Evolutionary conservation across 164 flowering plant genomes (phyloP).

Genomic region (Stephania cephalantha): DNA sequence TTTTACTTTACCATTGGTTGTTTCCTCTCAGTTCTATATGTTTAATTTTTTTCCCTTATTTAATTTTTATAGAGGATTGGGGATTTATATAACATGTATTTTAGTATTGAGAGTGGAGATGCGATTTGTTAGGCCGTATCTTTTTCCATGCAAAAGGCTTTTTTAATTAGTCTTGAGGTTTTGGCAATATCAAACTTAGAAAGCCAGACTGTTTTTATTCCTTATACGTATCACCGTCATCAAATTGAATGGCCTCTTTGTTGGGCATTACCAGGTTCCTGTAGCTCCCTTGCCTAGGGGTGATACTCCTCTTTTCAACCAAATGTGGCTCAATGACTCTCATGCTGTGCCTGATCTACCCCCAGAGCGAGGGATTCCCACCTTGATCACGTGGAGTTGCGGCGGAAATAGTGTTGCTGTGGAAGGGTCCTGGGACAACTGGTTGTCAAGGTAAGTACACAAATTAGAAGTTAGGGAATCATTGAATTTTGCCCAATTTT

Average conservation of each 20-base stretch:
- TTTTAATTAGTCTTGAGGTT: too few relatives aligned
- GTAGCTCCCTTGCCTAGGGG: conserved; percentile 54
- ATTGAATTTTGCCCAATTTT: not conserved
- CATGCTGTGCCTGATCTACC: conserved; percentile 32
- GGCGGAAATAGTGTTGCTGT: conserved; percentile 75
- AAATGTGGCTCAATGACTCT: conserved; percentile 40
- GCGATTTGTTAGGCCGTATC: too few relatives aligned
- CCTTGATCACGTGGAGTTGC: conserved; percentile 72
- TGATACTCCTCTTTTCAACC: conserved; percentile 39
- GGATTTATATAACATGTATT: too few relatives aligned
- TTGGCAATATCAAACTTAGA: not conserved
- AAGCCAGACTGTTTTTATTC: not conserved
- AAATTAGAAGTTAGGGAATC: not conserved
- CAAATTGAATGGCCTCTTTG: not conserved
- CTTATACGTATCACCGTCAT: not conserved
- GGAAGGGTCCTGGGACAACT: conserved; percentile 97
- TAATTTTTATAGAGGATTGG: too few relatives aligned
- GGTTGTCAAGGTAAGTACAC: conserved; percentile 55
- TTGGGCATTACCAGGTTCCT: conserved; percentile 51
- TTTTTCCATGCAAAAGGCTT: too few relatives aligned
- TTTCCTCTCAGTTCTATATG: too few relatives aligned
- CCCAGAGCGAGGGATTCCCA: conserved; percentile 62
- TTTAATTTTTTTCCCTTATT: too few relatives aligned
- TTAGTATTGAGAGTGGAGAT: too few relatives aligned
- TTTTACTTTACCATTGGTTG: not conserved